Conservation (phyloP, 192 early-diverging fungal genomes). For the Coemansia sp. region DNA sequence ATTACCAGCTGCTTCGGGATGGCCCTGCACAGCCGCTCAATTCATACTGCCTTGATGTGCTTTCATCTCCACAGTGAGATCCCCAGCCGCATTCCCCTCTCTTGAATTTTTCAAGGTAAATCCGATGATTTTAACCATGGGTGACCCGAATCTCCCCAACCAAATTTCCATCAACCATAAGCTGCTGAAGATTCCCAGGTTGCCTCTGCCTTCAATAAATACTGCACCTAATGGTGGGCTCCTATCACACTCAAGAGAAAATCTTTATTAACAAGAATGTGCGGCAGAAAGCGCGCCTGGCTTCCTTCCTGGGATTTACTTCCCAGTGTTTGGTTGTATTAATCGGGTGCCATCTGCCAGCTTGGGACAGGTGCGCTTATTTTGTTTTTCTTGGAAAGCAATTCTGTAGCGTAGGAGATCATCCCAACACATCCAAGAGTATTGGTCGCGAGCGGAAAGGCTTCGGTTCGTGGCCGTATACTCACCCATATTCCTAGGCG, state of each 20-base stretch:
- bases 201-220: neutral
- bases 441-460: slow-evolving; percentile 30
- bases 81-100: too few relatives aligned
- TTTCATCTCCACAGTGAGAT: neutral
- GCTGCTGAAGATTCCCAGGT: neutral
- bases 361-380: neutral
- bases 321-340: neutral
- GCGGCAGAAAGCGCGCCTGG: neutral
- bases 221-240: neutral
- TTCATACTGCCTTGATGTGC: neutral
- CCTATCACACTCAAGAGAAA: neutral
- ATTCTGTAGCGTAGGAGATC: slow-evolving; percentile 1
- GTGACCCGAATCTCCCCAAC: neutral
- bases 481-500: slow-evolving; percentile 51
- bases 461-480: slow-evolving; percentile 36
- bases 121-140: neutral
- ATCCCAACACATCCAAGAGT: slow-evolving; percentile 49
- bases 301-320: neutral
- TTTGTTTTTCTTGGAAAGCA: neutral
- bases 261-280: neutral
- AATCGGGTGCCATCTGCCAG: neutral
- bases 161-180: neutral
- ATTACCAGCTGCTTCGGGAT: neutral
- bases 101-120: neutral
- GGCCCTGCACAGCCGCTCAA: neutral